Evolutionary conservation across 179 eudicot species (phyloP), one percentile per base, ranked within the genome.

Genomic region (Patellifolia procumbens): DNA sequence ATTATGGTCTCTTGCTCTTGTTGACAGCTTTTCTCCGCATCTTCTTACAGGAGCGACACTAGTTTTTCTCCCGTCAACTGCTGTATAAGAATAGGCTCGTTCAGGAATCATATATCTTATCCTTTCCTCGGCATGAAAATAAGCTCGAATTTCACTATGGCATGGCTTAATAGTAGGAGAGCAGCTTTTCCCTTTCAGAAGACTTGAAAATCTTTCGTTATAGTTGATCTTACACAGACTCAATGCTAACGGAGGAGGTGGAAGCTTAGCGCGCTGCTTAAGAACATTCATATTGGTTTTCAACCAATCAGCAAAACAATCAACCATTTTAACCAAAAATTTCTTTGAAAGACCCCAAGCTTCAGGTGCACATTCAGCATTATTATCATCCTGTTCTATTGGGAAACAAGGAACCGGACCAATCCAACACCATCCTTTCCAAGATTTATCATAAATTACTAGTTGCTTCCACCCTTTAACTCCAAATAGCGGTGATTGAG

Each of bases 11-110:
- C 90, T 85, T 58, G 88, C 88, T 80, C 79, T 88, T 32, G 80
- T 69, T 58, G 88, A 76, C 37, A 85, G 83, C 77, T 87, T 88
- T 67, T 87, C 86, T 20, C 88, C 85, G 52, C 88, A 72, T 79
- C 81, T 84, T 75, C 85, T 74, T 58, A 88, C 55, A 6, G 94
- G 91, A 28, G 89, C 94, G 26, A 90, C 94, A 9, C 76, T 77
- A 15, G 92, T 84, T 85, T 88, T 90, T 39, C 78, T 85, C 34
- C 94, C 94, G 74, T 90, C 92, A 34, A 79, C 56, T 10, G 92
- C 92, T 26, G 94, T 90, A 52, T 90, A 90, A 3, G 85, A 74
- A 61, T 85, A 90, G 4, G 92, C 86, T 77, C 89, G 72, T 46
- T 88, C 88, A 16, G 91, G 92, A 51, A 83, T 78, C 53, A 76